Evolutionary conservation across 352 stramenopile species (phyloP), one percentile per base, ranked within the genome.

Genomic region (Phytophthora europaea): DNA sequence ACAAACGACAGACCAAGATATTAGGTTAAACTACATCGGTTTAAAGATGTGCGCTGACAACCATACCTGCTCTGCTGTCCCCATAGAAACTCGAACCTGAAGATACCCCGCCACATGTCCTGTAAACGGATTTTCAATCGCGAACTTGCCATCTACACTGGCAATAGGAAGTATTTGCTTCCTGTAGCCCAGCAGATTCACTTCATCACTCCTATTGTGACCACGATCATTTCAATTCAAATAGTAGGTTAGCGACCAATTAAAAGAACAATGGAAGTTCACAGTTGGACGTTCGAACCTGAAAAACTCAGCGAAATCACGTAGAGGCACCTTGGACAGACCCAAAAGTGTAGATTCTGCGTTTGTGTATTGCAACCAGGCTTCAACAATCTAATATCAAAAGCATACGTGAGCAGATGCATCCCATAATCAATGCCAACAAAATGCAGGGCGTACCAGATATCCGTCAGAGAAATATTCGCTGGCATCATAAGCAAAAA

Each of bases 41-140:
- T 53, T 12, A 23, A 36, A 36, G 23, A 20, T 10, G 8, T 53
- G 47, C 22, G 12, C 6, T n/a, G 6, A 56, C 22, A 65, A 50
- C 5, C 18, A 26, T 70, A 93, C 74, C 70, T 93, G 85, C 23
- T 93, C 82, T 28, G 79, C 75, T 33, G 85, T 90, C 2, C 85
- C 85, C 16, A 89, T 48, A 13, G 74, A 80, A 31, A 86, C 43
- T 31, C 76, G 67, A 53, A 70, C 60, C 16, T 74, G 76, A 12
- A 93, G 47, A 31, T 70, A 60, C 3, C 85, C 85, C n/a, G 59
- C 64, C 0, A 50, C 28, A n/a, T 64, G 33, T 0, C 82, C 82
- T 4, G 72, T 78, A 22, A 93, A 83, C 3, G 74, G 80, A 65
- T 93, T 79, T 2, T 82, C 61, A 40, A 93, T 73, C 15, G 74